Conservation (phyloP, 2,329 filamentous ascomycete species). For the Fusarium heterosporum region DNA sequence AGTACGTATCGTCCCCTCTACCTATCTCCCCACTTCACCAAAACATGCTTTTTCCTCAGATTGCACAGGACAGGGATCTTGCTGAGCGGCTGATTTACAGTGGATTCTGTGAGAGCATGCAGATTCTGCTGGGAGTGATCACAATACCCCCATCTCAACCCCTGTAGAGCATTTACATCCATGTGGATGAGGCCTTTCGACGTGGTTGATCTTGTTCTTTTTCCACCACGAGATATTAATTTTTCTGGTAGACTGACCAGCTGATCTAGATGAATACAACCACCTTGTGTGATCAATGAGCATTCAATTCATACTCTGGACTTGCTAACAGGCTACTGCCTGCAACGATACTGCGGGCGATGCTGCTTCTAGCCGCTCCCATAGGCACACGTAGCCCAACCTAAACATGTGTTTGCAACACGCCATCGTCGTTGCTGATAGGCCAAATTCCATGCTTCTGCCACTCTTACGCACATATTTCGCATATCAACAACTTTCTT, state of each 20-base stretch:
- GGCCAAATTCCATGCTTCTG: slow-evolving; percentile 30
- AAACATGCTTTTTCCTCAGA: slow-evolving; percentile 36
- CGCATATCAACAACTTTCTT: slow-evolving; percentile 5
- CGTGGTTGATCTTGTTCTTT: background rate
- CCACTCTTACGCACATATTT: slow-evolving; percentile 6
- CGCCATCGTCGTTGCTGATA: slow-evolving; percentile 32
- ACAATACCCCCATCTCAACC: slow-evolving; percentile 15
- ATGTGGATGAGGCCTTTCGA: slow-evolving; percentile 9
- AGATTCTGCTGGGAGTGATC: slow-evolving; percentile 18
- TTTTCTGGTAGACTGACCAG: background rate
- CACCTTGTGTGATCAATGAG: slow-evolving; percentile 7
- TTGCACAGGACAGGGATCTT: slow-evolving; percentile 32
- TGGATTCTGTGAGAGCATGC: slow-evolving; percentile 32
- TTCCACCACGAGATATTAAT: background rate
- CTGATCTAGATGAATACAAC: background rate
- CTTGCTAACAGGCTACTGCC: slow-evolving; percentile 20
- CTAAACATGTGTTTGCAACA: background rate
- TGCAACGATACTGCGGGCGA: slow-evolving; percentile 34
- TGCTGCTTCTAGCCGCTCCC: slow-evolving; percentile 41
- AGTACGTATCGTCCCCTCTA: background rate
- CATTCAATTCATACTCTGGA: background rate
- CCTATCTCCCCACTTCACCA: slow-evolving; percentile 28
- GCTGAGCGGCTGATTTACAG: slow-evolving; percentile 41
- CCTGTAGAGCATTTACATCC: slow-evolving; percentile 16
- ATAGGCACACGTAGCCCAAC: slow-evolving; percentile 44